A percentile compares a stretch with the other conserved stretches of the same genome.
phyloP scores from a whole-genome alignment of 176 grass and related monocot genomes.

The Sorghum bicolor region DNA sequence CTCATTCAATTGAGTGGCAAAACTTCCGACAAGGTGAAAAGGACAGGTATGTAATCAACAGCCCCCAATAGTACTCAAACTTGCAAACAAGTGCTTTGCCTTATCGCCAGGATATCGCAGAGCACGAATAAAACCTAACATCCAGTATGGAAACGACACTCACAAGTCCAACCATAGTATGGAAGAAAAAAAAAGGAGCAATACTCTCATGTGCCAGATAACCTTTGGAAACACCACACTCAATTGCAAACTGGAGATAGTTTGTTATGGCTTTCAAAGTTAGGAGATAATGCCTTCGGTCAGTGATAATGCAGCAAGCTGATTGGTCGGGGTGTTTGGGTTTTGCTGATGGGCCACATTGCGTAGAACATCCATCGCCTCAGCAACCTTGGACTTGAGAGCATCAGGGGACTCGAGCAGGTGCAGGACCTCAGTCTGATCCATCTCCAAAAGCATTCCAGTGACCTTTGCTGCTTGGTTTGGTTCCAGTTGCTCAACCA shows the following conservation, averaged over 20 bases:
- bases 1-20: conserved; percentile 16
- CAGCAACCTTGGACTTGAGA: conserved; percentile 79
- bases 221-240: conserved; percentile 23
- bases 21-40: conserved; percentile 4
- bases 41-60: background rate
- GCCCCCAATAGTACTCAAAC: conserved; percentile 12
- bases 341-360: conserved; percentile 71
- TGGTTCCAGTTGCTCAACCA: conserved; percentile 80
- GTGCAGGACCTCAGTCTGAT: conserved; percentile 92
- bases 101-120: background rate
- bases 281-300: conserved; percentile 54
- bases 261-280: background rate
- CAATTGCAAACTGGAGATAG: conserved; percentile 1
- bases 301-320: conserved; percentile 64
- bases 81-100: conserved; percentile 19
- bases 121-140: conserved; percentile 17
- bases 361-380: conserved; percentile 92
- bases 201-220: conserved; percentile 27
- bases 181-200: background rate
- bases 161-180: conserved; percentile 24
- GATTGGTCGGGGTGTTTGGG: conserved; percentile 46
- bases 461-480: conserved; percentile 81
- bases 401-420: conserved; percentile 84
- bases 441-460: conserved; percentile 96
- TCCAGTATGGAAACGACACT: conserved; percentile 24